phyloP scores from a whole-genome alignment of 2,329 filamentous ascomycete species.

The Penicillium sp. region DNA sequence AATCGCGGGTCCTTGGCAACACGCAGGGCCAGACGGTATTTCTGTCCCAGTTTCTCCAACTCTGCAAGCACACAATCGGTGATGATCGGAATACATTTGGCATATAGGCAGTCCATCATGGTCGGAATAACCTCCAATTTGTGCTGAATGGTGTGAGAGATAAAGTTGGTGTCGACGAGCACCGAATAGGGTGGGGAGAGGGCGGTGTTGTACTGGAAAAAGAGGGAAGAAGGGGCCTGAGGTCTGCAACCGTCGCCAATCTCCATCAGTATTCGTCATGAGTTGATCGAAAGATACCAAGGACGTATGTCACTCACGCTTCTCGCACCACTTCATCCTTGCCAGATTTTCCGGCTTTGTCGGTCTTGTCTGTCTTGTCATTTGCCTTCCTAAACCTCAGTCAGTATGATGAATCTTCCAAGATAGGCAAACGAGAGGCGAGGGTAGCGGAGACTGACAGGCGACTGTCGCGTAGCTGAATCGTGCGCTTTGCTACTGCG shows the following conservation, averaged over 20 bases:
- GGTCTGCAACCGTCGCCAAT: constrained; percentile 53
- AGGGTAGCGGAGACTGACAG: constrained; percentile 52
- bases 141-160: constrained; percentile 86
- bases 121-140: constrained; percentile 87
- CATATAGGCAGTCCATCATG: constrained; percentile 93
- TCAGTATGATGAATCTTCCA: constrained; percentile 6
- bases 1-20: constrained; percentile 91
- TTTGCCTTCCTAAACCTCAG: constrained; percentile 27
- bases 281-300: neutral
- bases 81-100: constrained; percentile 87
- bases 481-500: constrained; percentile 79
- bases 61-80: constrained; percentile 84
- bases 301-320: constrained; percentile 22
- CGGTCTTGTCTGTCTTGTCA: constrained; percentile 28
- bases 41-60: constrained; percentile 84
- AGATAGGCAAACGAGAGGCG: neutral
- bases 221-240: constrained; percentile 81
- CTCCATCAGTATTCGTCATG: neutral
- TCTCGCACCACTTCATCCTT: constrained; percentile 34
- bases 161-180: constrained; percentile 87
- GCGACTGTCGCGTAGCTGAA: constrained; percentile 79
- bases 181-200: constrained; percentile 82
- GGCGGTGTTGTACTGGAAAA: constrained; percentile 87
- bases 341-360: constrained; percentile 18
- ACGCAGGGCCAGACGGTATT: constrained; percentile 83